phyloP scores from a whole-genome alignment of 441 rosid species.

The Euphorbia corollata region DNA sequence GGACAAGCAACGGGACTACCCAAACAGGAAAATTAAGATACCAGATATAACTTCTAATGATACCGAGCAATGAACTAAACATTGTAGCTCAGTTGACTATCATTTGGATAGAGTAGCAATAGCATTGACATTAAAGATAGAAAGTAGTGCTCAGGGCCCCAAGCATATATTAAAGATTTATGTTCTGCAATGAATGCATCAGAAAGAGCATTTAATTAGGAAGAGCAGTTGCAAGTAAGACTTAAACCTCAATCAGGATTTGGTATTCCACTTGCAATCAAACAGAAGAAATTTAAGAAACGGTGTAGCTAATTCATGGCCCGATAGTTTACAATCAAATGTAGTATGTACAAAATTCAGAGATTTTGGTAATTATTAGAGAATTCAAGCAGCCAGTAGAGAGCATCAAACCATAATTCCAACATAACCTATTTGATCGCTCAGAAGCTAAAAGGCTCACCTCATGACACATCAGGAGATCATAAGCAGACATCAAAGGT shows the following conservation, averaged over 20 bases:
- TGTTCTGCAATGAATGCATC: neutral
- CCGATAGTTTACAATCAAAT: neutral
- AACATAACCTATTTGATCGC: neutral
- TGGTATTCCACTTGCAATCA: neutral
- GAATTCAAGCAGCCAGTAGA: neutral
- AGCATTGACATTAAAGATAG: neutral
- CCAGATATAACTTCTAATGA: neutral
- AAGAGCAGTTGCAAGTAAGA: neutral
- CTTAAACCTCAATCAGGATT: neutral
- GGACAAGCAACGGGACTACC: neutral
- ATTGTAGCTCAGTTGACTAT: neutral
- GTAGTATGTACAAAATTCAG: neutral
- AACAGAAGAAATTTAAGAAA: neutral
- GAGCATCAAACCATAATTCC: neutral
- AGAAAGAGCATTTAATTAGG: neutral
- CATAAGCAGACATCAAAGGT: neutral
- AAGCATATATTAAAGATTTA: constrained; percentile 3
- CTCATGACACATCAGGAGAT: neutral
- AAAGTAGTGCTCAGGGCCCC: neutral
- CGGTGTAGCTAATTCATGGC: neutral
- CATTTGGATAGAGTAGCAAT: neutral
- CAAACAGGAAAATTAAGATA: neutral
- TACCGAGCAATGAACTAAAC: neutral
- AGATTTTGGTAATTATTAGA: neutral
- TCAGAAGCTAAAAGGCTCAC: neutral